These are phyloP conservation scores for Solidago caesia DNA, from an alignment of 129 eudicot genomes.

Conservation along the genomic window DNA sequence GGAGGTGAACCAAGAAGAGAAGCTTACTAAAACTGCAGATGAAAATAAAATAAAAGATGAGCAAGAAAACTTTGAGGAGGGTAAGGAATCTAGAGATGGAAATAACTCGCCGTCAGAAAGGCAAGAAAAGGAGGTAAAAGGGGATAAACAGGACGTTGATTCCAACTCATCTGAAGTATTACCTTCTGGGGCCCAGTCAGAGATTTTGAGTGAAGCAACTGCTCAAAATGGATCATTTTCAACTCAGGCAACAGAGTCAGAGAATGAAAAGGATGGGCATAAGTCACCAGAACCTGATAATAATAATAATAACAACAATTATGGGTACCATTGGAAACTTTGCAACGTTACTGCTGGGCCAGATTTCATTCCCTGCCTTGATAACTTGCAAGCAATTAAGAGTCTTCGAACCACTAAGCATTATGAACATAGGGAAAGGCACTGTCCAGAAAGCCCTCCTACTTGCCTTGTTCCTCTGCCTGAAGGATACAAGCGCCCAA, in stretches of 20 bases:
- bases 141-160: constrained; percentile 29
- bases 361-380: constrained; percentile 88
- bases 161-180: constrained; percentile 40
- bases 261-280: constrained; percentile 66
- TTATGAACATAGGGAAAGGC: constrained; percentile 93
- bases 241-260: constrained; percentile 83
- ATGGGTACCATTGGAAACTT: constrained; percentile 61
- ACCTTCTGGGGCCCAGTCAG: constrained; percentile 80
- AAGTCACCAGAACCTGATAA: constrained; percentile 33
- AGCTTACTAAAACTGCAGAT: constrained; percentile 26
- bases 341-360: constrained; percentile 79
- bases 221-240: constrained; percentile 65
- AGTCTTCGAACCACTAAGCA: constrained; percentile 70
- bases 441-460: constrained; percentile 81
- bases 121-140: constrained; percentile 25
- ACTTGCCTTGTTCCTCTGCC: constrained; percentile 92
- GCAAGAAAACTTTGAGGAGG: constrained; percentile 30
- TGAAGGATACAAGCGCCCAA: constrained; percentile 71
- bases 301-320: constrained; percentile 21
- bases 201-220: constrained; percentile 65
- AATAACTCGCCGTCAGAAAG: constrained; percentile 35
- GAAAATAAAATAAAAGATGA: constrained; percentile 29
- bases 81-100: constrained; percentile 14
- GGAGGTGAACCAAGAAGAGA: constrained; percentile 47
- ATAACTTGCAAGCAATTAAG: constrained; percentile 62